Percentiles rank a stretch among this genome's conserved stretches.
phyloP scores from a whole-genome alignment of 2,329 filamentous ascomycete species.

The Colletotrichum destructivum region DNA sequence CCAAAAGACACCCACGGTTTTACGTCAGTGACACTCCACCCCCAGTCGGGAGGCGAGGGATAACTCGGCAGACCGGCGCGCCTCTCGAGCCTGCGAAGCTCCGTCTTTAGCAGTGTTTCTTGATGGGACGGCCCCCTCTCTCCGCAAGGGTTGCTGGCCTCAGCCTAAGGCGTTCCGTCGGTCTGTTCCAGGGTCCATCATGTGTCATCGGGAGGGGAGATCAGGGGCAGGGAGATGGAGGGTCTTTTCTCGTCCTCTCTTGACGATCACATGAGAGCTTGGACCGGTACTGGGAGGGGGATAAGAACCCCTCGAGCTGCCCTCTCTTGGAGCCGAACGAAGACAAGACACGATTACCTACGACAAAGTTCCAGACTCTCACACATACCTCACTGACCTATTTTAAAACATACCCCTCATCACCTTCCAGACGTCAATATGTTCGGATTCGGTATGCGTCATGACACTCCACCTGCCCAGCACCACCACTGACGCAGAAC shows the following conservation, averaged over 20 bases:
- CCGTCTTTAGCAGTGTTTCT: not conserved
- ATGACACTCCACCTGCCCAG: accelerated
- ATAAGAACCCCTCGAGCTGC: constrained; percentile 39
- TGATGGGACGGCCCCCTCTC: not conserved
- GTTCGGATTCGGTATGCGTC: constrained; percentile 42
- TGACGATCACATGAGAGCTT: constrained; percentile 36
- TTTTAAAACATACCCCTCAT: not conserved
- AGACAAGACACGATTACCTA: no score
- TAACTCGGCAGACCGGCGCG: constrained; percentile 21
- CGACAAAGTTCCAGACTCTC: not conserved
- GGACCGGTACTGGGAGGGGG: not conserved
- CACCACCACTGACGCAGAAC: not conserved
- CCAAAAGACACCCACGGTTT: constrained; percentile 11
- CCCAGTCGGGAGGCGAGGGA: not conserved
- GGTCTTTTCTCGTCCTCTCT: not conserved
- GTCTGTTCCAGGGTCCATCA: constrained; percentile 16
- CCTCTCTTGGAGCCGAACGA: not conserved
- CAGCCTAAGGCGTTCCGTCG: constrained; percentile 20
- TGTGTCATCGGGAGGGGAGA: not conserved
- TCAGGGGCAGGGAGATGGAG: constrained; percentile 20
- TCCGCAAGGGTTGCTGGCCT: constrained; percentile 11
- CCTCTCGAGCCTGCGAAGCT: not conserved
- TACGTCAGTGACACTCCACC: constrained; percentile 25
- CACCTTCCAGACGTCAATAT: constrained; percentile 10
- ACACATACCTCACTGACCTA: not conserved